These are phyloP conservation scores for Sarcodon sp. DNA, from an alignment of 768 basidiomycete species.

Conservation along the genomic window DNA sequence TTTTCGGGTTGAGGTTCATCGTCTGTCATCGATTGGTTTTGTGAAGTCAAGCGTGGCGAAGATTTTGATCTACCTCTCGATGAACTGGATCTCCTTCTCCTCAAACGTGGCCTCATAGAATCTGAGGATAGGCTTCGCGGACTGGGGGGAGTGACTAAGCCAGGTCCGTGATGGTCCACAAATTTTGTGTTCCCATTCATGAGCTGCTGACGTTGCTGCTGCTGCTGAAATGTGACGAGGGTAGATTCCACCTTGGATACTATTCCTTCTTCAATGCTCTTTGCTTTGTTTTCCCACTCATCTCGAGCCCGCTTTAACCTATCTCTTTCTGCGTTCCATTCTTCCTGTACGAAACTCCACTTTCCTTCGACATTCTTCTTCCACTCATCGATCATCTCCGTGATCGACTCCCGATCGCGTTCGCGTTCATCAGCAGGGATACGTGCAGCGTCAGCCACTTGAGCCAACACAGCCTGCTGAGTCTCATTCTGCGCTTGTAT, in stretches of 20 bases:
- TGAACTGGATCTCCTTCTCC: conserved; percentile 17
- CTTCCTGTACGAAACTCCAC: conserved; percentile 67
- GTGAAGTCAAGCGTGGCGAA: conserved; percentile 17
- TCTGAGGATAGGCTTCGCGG: conserved; percentile 62
- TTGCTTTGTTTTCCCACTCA: conserved; percentile 65
- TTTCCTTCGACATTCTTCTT: conserved; percentile 68
- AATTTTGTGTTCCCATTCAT: conserved; percentile 19
- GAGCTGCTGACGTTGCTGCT: conserved; percentile 25
- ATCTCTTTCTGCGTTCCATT: conserved; percentile 75
- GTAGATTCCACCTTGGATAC: conserved; percentile 21
- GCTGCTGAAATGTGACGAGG: conserved; percentile 16
- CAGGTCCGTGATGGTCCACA: conserved; percentile 19
- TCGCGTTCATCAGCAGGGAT: conserved; percentile 20
- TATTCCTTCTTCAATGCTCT: conserved; percentile 39
- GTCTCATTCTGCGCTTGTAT: conserved; percentile 23
- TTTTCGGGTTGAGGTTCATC: conserved; percentile 2
- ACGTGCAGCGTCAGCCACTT: conserved; percentile 5
- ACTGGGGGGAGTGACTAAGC: conserved; percentile 65
- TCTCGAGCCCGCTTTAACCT: conserved; percentile 59
- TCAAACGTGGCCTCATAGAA: conserved; percentile 21
- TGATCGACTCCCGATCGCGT: conserved; percentile 35
- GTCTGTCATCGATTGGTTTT: conserved; percentile 2
- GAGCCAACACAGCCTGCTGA: conserved; percentile 15
- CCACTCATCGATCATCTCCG: conserved; percentile 53
- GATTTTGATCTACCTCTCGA: conserved; percentile 24